Conservation (phyloP, 2,329 filamentous ascomycete species). For the Alternaria panax region DNA sequence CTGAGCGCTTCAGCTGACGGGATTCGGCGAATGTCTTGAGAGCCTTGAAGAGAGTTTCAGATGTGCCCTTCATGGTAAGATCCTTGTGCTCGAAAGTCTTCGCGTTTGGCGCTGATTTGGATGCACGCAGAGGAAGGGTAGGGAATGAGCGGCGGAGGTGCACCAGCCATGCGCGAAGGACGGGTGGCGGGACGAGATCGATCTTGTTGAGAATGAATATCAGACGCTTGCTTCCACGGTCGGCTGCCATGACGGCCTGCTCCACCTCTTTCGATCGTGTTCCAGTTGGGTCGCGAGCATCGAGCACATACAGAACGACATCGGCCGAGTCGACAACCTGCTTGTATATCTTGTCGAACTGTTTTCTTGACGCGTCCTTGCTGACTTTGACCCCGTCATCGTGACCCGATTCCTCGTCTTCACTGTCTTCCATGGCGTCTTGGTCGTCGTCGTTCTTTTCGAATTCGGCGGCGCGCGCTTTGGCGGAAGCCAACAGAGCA, state of each 20-base stretch:
- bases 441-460: slow-evolving; percentile 68
- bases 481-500: slow-evolving; percentile 84
- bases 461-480: slow-evolving; percentile 78
- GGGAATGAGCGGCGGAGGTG: slow-evolving; percentile 90
- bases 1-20: slow-evolving; percentile 84
- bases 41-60: slow-evolving; percentile 82
- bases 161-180: slow-evolving; percentile 83
- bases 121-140: slow-evolving; percentile 86
- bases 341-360: slow-evolving; percentile 97
- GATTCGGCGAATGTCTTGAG: slow-evolving; percentile 87
- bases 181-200: slow-evolving; percentile 82
- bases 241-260: slow-evolving; percentile 88
- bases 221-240: slow-evolving; percentile 81
- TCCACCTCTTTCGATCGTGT: slow-evolving; percentile 91
- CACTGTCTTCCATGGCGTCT: slow-evolving; percentile 65
- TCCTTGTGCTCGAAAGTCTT: slow-evolving; percentile 93
- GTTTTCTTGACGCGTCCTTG: slow-evolving; percentile 75
- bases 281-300: slow-evolving; percentile 88
- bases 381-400: slow-evolving; percentile 42
- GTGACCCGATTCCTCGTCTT: slow-evolving; percentile 58
- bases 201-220: slow-evolving; percentile 97
- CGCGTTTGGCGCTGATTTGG: slow-evolving; percentile 81
- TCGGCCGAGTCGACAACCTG: slow-evolving; percentile 87
- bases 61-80: slow-evolving; percentile 84
- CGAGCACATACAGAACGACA: slow-evolving; percentile 90